Evolutionary conservation across 2,329 filamentous ascomycete species (phyloP), one percentile per base, ranked within the genome.

Genomic region (Colletotrichum kahawae): DNA sequence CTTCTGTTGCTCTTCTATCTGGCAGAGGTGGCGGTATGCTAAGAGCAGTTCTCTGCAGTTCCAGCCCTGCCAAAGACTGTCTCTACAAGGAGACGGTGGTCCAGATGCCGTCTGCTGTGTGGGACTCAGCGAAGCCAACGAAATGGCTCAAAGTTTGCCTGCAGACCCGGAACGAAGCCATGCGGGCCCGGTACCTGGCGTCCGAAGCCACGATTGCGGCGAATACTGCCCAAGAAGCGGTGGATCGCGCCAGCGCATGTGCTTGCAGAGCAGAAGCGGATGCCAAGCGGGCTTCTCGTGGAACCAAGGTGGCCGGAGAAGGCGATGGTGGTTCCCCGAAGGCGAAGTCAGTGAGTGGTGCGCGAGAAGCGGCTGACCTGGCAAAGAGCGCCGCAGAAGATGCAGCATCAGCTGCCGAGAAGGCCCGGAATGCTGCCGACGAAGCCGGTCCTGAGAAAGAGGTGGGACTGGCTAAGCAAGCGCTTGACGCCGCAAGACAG

Each of bases 81-180:
- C 54, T 57, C 24, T 57, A 29, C 54, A 57, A 57, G 24, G 54
- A 57, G 54, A 57, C 54, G 13, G 54, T 57, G 54, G 54, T 57
- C 4, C 54, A 29, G 3, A 12, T 57, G 24, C 24, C 54, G 7
- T 57, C 54, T 3, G 27, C 21, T 0, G 54, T 18, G 21, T 57
- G 21, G 54, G 21, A 57, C 18, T 57, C 54, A 10, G 21, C 54
- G 54, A 57, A 29, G 24, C 54, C 54, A 0, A 57, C 54, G 2
- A 27, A 24, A 24, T 57, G 54, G 54, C 54, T 57, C 0, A 57
- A 57, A 18, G 21, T 57, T 6, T 57, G 54, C 27, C 24, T 57
- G 21, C 54, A 57, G 54, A 57, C 54, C 21, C 27, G 54, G 4
- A 57, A 57, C 24, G 27, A 57, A 16, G 54, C 54, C 43, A 51